Evolutionary conservation across 31 red algal species (phyloP).

Genomic region (Bonnemaisonia californica): DNA sequence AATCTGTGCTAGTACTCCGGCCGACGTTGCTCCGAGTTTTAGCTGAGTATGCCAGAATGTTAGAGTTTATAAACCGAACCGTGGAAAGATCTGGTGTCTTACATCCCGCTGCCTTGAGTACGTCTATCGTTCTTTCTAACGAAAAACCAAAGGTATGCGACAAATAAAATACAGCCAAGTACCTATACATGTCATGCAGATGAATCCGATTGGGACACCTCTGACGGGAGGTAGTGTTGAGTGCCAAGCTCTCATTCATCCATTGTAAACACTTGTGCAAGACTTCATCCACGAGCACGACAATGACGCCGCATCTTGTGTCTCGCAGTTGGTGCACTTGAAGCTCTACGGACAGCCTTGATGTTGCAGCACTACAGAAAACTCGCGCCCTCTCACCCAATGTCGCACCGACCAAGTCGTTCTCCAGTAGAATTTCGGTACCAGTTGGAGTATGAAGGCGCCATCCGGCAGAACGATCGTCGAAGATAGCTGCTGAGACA

Average conservation of each 20-base stretch:
- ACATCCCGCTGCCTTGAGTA: background rate
- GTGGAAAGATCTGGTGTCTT: background rate
- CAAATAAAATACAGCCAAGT: background rate
- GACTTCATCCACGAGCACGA: background rate
- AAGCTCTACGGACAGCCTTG: background rate
- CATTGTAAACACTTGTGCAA: background rate
- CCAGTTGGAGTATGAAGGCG: no score
- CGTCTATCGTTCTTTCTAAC: background rate
- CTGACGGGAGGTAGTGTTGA: background rate
- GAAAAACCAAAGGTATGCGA: background rate
- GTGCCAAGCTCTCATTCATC: background rate
- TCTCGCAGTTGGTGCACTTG: background rate
- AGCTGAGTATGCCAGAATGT: background rate
- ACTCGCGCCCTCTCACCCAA: background rate
- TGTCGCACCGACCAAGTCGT: no score
- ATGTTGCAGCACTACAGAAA: background rate
- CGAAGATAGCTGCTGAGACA: no score
- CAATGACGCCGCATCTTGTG: background rate
- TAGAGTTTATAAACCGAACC: background rate
- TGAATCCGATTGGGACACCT: background rate
- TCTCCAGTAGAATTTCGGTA: no score
- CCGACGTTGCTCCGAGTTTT: background rate
- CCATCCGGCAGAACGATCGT: no score
- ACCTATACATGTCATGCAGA: background rate
- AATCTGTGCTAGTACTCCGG: background rate